phyloP scores from a whole-genome alignment of 2,329 filamentous ascomycete species.

The Sphaerulina vaccinii region DNA sequence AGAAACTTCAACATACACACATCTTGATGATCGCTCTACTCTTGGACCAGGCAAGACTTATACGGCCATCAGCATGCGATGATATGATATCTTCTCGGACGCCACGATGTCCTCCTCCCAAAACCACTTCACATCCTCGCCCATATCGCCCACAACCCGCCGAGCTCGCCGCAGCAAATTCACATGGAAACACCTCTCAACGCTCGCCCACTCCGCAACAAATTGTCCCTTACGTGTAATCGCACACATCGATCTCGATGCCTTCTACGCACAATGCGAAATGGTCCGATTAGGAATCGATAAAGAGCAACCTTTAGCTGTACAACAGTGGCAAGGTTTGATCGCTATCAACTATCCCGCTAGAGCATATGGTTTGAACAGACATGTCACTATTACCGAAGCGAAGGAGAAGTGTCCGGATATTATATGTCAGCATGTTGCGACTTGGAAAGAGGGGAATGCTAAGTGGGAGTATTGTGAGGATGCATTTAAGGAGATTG shows the following conservation, averaged over 20 bases:
- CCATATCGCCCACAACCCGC: slow-evolving; percentile 27
- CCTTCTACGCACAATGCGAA: slow-evolving; percentile 93
- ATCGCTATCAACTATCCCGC: slow-evolving; percentile 97
- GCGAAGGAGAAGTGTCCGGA: slow-evolving; percentile 83
- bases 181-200: slow-evolving; percentile 77
- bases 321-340: slow-evolving; percentile 92
- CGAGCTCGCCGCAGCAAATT: slow-evolving; percentile 62
- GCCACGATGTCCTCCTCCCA: slow-evolving; percentile 26
- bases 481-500: slow-evolving; percentile 74
- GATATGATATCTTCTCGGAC: slow-evolving; percentile 4
- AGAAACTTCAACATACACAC: not conserved
- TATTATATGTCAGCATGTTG: slow-evolving; percentile 85
- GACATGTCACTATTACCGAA: slow-evolving; percentile 76
- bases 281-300: slow-evolving; percentile 77
- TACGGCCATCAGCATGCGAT: slow-evolving; percentile 15
- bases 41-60: not conserved
- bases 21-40: not conserved
- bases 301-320: slow-evolving; percentile 78
- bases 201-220: slow-evolving; percentile 68
- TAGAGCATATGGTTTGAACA: slow-evolving; percentile 71
- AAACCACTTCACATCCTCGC: slow-evolving; percentile 33
- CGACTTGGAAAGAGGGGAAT: slow-evolving; percentile 90
- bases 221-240: slow-evolving; percentile 80
- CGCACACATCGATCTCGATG: slow-evolving; percentile 91
- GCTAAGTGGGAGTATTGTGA: slow-evolving; percentile 88